Percentiles rank a stretch among this genome's conserved stretches.
These are phyloP conservation scores for Trichoderma pleuroti DNA, from an alignment of 2,329 filamentous ascomycete genomes.

Conservation along the genomic window DNA sequence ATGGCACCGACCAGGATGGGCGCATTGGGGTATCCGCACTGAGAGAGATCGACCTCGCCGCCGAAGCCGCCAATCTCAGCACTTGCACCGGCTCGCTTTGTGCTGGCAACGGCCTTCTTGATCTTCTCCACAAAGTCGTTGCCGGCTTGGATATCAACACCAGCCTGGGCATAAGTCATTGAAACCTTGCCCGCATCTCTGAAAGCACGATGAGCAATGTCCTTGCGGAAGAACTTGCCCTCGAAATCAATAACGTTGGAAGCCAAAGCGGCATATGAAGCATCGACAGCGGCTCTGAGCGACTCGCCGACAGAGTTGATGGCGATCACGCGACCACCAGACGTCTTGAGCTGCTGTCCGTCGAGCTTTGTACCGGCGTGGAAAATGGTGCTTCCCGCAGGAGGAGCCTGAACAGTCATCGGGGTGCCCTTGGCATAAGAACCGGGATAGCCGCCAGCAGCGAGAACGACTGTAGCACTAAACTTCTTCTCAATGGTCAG, in stretches of 20 bases:
- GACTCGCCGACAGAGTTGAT: constrained; percentile 72
- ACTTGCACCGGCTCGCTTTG: constrained; percentile 79
- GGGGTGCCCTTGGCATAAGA: constrained; percentile 74
- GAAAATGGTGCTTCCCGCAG: constrained; percentile 66
- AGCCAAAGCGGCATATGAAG: constrained; percentile 80
- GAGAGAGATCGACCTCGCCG: constrained; percentile 59
- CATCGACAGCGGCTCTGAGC: constrained; percentile 77
- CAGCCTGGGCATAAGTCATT: constrained; percentile 88
- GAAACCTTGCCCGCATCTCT: constrained; percentile 40
- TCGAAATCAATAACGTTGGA: constrained; percentile 69
- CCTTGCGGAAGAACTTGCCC: constrained; percentile 86
- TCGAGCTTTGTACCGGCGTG: constrained; percentile 80
- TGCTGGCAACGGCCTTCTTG: constrained; percentile 83
- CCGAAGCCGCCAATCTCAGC: constrained; percentile 95
- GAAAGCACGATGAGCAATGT: constrained; percentile 80
- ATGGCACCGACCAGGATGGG: constrained; percentile 91
- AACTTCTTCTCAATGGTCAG: constrained; percentile 67
- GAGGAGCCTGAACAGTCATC: constrained; percentile 48
- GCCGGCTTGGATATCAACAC: constrained; percentile 90
- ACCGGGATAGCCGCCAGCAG: constrained; percentile 86
- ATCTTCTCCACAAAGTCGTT: constrained; percentile 91
- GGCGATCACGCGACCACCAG: constrained; percentile 89
- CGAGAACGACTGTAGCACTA: constrained; percentile 89
- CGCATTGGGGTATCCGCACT: constrained; percentile 68
- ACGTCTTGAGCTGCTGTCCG: constrained; percentile 63